Base-by-base conservation (phyloP, 345 rosid species). In the Euclidium syriacum region DNA sequence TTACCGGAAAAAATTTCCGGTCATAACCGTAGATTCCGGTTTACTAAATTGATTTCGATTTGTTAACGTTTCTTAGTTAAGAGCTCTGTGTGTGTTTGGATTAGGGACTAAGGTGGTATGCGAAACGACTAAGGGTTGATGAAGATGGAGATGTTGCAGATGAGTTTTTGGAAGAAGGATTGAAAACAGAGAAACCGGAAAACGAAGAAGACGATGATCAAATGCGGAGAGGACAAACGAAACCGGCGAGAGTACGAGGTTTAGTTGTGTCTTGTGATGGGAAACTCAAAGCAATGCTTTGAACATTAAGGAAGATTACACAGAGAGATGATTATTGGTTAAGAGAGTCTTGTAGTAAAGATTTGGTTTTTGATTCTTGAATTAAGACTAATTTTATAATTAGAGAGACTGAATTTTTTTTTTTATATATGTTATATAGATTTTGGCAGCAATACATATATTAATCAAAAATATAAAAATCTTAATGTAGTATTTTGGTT, bases 111-210 rank as follows among this genome's bases (percentile, higher is more conserved):
- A 74, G 74, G 57, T 92, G 98, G 98, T 74, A 85, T 48, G 82
- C 88, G n/a, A 87, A 79, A 72, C 76, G 82, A 48, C 85, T 89
- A 40, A 80, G 77, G 67, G 73, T 89, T 38, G 96, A 92, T 64
- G 97, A 84, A 74, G 98, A 92, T 47, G 98, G 97, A 71, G 97
- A 92, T 32, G 97, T 92, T 23, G 98, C 88, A 19, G 85, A 92
- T 18, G 98, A 92, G 73, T 89, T 92, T 75, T 73, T 92, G 14
- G 88, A 90, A 22, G 97, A 92, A 70, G 77, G 75, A 29, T 51
- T 60, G n/a, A n/a, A n/a, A 36, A 69, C 79, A 34, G 52, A 56
- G 35, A 40, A 68, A 30, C 20, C 5, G 16, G 39, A 41, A 26
- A 38, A 47, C 24, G 19, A 5, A 17, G 44, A 53, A 34, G 55